A percentile compares a stretch with the other conserved stretches of the same genome.
Conservation (phyloP, 2,329 filamentous ascomycete genomes). For the Exophiala xenobiotica region DNA sequence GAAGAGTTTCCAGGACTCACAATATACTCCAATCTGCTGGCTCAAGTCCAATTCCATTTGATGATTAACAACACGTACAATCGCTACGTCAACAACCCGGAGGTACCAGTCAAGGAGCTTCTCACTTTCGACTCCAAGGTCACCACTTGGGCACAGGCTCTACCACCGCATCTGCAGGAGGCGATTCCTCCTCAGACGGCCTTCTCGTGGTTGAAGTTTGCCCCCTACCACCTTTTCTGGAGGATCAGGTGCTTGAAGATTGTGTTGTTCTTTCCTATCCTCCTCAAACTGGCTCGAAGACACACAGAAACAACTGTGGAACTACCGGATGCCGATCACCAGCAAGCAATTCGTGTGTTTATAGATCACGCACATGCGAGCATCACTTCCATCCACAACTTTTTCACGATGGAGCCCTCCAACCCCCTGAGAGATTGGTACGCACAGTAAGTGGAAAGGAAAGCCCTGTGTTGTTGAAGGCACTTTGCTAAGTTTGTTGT, state of each 20-base stretch:
- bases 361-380: not conserved
- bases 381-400: not conserved
- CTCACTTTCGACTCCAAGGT: not conserved
- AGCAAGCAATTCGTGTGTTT: not conserved
- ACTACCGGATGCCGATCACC: not conserved
- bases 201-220: not conserved
- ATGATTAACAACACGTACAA: not conserved
- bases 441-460: not conserved
- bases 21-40: conserved; percentile 39
- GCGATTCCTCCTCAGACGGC: not conserved
- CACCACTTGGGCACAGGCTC: not conserved
- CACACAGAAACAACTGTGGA: not conserved
- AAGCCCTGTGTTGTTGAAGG: not conserved
- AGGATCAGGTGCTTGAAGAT: not conserved
- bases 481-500: not conserved
- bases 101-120: not conserved
- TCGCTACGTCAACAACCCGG: not conserved
- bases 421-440: not conserved
- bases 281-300: not conserved
- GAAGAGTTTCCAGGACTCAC: not conserved
- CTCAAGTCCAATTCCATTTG: not conserved
- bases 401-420: not conserved
- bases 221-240: not conserved
- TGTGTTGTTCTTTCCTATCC: not conserved
- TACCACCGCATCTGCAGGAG: not conserved